A percentile compares a stretch with the other conserved stretches of the same genome.
Conservation (phyloP, 1,284 basidiomycete genomes). For the Neonothopanus nambi region DNA sequence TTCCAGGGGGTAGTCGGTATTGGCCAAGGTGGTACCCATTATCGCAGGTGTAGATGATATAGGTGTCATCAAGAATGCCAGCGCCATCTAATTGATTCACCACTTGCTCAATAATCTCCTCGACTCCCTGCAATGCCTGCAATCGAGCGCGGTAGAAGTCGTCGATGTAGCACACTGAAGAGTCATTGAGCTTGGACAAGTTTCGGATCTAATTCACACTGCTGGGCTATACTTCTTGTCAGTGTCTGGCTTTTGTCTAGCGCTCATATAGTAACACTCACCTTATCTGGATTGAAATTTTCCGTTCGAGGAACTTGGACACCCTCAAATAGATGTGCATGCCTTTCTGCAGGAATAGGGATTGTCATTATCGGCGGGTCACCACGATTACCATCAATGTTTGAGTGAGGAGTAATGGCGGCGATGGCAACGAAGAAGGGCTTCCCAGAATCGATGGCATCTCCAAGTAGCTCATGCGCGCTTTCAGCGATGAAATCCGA, state of each 20-base stretch:
- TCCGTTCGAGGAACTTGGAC: too few species aligned
- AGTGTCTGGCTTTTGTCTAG: not conserved
- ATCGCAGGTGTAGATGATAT: constrained; percentile 7
- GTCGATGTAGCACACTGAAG: not conserved
- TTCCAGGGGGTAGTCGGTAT: constrained; percentile 1
- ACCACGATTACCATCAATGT: not conserved
- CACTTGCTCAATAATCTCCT: constrained; percentile 2
- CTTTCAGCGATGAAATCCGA: constrained; percentile 5
- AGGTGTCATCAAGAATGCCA: constrained; percentile 2
- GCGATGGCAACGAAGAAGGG: constrained; percentile 9
- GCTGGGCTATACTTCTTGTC: not conserved
- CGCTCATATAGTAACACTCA: too few species aligned
- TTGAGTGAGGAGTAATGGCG: constrained; percentile 4
- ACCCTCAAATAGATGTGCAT: constrained; percentile 5
- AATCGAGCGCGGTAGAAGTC: constrained; percentile 4
- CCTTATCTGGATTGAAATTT: too few species aligned
- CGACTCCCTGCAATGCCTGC: constrained; percentile 4
- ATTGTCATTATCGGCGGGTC: too few species aligned
- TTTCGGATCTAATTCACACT: not conserved
- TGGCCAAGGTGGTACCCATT: constrained; percentile 10
- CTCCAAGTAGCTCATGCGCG: not conserved
- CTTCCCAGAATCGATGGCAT: not conserved
- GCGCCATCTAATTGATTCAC: constrained; percentile 4
- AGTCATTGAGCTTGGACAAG: not conserved
- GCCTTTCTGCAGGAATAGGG: not conserved